Base-by-base conservation (phyloP, 176 grass and related monocot genomes). In the Ensete ventricosum region DNA sequence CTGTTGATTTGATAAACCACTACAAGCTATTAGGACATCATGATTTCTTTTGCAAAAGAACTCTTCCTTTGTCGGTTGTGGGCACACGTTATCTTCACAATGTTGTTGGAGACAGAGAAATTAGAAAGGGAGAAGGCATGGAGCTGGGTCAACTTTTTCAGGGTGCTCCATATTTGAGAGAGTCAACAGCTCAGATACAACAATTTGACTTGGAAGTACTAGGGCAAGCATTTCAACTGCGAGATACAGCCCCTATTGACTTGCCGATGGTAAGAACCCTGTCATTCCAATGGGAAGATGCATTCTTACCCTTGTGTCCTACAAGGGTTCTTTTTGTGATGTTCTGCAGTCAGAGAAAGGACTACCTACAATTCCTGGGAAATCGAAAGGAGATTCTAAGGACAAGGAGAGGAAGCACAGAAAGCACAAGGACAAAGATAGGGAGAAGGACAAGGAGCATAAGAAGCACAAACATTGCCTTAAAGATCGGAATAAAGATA, bases 331-430 rank as follows among this genome's bases (percentile, higher is more conserved):
- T 6, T 24, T 69, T 73, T 55, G 43, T 24, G 4, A 53, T 51
- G 49, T 53, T 53, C 13, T 55, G 53, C 75, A 97, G 93, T 62
- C 86, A 64, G 94, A 98, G 59, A 98, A 91, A 78, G 94, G 94
- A 69, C 17, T 79, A 78, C 88, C 94, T 11, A 93, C 94, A 26
- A 91, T 98, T 53, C 88, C 86, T 11, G 83, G 86, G 51, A 98
- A 91, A 85, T 77, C 64, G 8, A 98, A 86, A 90, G 88, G 84
- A 49, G 88, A 87, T 16, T 90, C 84, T 73, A 98, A 85, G 62
- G 94, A 93, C 79, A 98, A 89, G 84, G 94, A 98, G 68, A 98
- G 85, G 82, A 98, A 93, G 76, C 94, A 98, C 81, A 98, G 89
- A 82, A 98, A 81, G 26, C 88, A 98, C 73, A 98, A 84, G 80